phyloP scores from a whole-genome alignment of 139 green algal genomes.

The Zygnema cylindricum region DNA sequence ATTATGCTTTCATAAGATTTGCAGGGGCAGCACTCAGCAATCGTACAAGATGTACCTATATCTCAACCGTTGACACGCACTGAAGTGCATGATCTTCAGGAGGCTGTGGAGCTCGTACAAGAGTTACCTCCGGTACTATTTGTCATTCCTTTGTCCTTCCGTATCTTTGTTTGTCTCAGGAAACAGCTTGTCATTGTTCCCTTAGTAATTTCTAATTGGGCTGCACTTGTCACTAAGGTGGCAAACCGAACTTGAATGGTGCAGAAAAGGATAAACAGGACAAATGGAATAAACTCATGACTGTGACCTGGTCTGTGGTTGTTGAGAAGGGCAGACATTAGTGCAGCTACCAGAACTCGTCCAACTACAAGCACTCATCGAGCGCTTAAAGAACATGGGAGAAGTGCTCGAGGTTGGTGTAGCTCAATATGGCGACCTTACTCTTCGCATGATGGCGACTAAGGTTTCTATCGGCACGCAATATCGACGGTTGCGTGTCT shows the following conservation, averaged over 20 bases:
- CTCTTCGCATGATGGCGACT: conserved; percentile 42
- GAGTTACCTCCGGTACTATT: conserved; percentile 30
- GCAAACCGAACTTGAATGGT: background rate
- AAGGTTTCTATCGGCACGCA: conserved; percentile 56
- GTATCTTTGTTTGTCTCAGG: conserved; percentile 1
- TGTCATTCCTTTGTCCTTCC: background rate
- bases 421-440: conserved; percentile 25
- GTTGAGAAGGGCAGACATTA: conserved; percentile 30
- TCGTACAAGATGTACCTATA: conserved; percentile 61
- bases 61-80: conserved; percentile 40
- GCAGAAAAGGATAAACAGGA: no score
- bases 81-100: conserved; percentile 52
- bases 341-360: conserved; percentile 49
- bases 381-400: conserved; percentile 56
- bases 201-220: no score
- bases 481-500: conserved; percentile 31
- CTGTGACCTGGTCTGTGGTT: no score
- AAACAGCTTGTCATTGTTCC: no score
- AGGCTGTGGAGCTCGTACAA: conserved; percentile 37
- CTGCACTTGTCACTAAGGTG: no score
- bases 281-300: no score
- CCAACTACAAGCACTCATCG: conserved; percentile 32
- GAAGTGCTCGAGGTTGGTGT: conserved; percentile 56
- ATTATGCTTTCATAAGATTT: background rate
- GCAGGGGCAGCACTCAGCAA: conserved; percentile 48